These are phyloP conservation scores for Herpotrichia juniperi DNA, from an alignment of 2,329 filamentous ascomycete genomes.

Conservation along the genomic window DNA sequence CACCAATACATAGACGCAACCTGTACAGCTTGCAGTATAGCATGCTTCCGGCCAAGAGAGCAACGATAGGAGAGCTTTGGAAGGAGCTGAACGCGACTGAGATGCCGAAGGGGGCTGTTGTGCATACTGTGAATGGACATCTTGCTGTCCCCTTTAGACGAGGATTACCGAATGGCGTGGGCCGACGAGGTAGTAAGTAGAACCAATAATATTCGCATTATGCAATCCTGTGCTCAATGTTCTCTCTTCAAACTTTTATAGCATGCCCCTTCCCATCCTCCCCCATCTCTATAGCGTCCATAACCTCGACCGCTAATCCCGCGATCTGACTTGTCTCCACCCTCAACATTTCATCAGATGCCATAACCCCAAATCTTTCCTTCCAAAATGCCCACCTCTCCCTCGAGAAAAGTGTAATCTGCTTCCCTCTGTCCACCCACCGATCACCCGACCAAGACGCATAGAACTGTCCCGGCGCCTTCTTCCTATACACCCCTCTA, in stretches of 20 bases:
- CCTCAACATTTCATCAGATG: neutral
- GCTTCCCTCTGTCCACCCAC: neutral
- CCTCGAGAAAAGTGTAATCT: neutral
- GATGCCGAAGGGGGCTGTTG: neutral
- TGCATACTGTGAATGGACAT: conserved; percentile 9
- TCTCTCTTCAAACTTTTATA: too few relatives aligned
- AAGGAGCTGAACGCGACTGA: conserved; percentile 57
- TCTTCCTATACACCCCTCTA: neutral
- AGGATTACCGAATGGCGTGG: conserved; percentile 4
- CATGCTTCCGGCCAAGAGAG: conserved; percentile 86
- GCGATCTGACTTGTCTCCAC: neutral
- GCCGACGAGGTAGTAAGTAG: neutral
- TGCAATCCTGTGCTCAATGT: too few relatives aligned
- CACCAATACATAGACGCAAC: conserved; percentile 91
- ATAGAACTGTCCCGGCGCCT: too few relatives aligned
- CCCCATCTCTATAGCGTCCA: neutral
- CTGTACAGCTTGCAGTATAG: conserved; percentile 97
- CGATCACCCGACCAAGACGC: neutral
- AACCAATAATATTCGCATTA: neutral
- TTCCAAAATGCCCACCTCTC: neutral
- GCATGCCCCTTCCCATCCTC: neutral
- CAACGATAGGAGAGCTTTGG: conserved; percentile 88
- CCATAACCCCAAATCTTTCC: neutral
- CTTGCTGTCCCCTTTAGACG: conserved; percentile 2
- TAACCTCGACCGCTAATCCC: neutral